These are phyloP conservation scores for Botrytis fragariae DNA, from an alignment of 2,329 filamentous ascomycete genomes.

Conservation along the genomic window DNA sequence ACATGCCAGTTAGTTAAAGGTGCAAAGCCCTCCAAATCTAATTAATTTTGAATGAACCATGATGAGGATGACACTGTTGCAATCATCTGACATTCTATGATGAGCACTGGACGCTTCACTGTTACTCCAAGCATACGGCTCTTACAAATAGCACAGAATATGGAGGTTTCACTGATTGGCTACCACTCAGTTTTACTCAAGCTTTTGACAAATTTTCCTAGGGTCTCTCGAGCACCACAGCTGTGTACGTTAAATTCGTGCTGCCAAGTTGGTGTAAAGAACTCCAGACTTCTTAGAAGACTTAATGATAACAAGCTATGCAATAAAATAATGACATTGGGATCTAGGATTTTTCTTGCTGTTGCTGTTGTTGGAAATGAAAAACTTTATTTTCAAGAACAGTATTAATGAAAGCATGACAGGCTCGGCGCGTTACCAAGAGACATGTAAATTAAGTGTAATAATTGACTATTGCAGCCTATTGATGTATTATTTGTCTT, in stretches of 20 bases:
- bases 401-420: neutral
- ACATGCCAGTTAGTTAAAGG: neutral
- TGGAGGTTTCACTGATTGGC: neutral
- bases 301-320: rapidly evolving
- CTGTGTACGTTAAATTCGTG: neutral
- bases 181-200: neutral
- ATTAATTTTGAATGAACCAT: neutral
- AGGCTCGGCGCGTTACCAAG: neutral
- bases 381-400: neutral
- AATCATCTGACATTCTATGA: neutral
- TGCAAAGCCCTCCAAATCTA: neutral
- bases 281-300: neutral
- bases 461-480: neutral
- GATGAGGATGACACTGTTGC: too few relatives aligned
- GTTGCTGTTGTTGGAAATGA: neutral
- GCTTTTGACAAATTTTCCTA: neutral
- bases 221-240: neutral
- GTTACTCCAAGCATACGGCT: neutral
- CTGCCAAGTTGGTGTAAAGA: neutral
- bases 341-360: neutral
- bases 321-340: rapidly evolving
- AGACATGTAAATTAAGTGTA: neutral
- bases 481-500: neutral
- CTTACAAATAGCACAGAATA: neutral
- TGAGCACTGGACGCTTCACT: neutral